phyloP scores from a whole-genome alignment of 2,329 filamentous ascomycete genomes.

The Trichocomaceae sp. region DNA sequence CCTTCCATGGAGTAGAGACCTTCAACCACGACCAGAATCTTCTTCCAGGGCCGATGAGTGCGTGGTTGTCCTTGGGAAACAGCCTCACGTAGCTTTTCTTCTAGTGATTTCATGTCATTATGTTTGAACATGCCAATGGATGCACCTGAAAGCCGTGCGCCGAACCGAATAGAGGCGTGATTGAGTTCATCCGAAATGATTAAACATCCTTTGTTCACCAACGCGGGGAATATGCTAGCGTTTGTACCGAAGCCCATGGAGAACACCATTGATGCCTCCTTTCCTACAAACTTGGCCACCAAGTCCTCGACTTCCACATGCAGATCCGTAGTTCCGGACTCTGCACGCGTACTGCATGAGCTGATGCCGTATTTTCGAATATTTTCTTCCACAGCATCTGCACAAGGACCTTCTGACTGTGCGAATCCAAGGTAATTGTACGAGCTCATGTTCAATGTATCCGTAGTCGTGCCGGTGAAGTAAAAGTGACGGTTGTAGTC shows the following conservation, averaged over 20 bases:
- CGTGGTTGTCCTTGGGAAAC: slow-evolving; percentile 96
- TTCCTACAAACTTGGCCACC: slow-evolving; percentile 86
- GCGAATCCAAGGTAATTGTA: slow-evolving; percentile 99
- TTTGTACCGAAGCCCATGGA: slow-evolving; percentile 99
- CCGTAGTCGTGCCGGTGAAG: slow-evolving; percentile 80
- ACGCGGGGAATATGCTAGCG: slow-evolving; percentile 80
- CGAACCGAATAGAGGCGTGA: slow-evolving; percentile 94
- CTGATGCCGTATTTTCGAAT: slow-evolving; percentile 81
- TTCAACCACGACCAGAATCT: slow-evolving; percentile 93
- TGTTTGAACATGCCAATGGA: slow-evolving; percentile 97
- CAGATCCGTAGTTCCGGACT: slow-evolving; percentile 81
- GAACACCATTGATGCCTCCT: slow-evolving; percentile 91
- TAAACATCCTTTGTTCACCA: slow-evolving; percentile 86
- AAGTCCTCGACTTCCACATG: slow-evolving; percentile 83
- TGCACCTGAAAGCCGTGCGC: slow-evolving; percentile 85
- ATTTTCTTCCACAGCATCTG: slow-evolving; percentile 80
- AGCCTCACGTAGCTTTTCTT: slow-evolving; percentile 77
- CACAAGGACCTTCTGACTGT: slow-evolving; percentile 93
- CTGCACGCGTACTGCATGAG: slow-evolving; percentile 71
- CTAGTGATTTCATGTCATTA: slow-evolving; percentile 87
- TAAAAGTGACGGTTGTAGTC: slow-evolving; percentile 89
- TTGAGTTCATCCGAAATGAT: slow-evolving; percentile 97
- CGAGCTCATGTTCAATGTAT: slow-evolving; percentile 97
- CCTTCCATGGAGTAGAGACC: slow-evolving; percentile 99
- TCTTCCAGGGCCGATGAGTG: slow-evolving; percentile 99